These are phyloP conservation scores for Tricholoma matsutake DNA, from an alignment of 768 basidiomycete genomes.

Conservation along the genomic window DNA sequence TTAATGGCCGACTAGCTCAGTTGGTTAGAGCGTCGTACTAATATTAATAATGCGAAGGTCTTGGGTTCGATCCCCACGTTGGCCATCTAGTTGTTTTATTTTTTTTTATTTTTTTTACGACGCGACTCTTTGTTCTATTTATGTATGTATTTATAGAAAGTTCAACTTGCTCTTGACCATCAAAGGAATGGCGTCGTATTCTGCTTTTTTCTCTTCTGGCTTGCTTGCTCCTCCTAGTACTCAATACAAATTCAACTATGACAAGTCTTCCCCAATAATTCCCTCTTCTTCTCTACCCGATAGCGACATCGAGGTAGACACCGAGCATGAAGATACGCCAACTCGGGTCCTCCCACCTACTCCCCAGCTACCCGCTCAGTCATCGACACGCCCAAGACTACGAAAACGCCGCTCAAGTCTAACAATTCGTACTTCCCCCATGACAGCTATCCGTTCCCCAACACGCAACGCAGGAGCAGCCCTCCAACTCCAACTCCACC, in stretches of 20 bases:
- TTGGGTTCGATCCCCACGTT: conserved; percentile 67
- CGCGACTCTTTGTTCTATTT: too few species aligned
- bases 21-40: conserved; percentile 86
- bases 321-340: conserved; percentile 20
- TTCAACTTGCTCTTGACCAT: background rate
- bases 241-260: conserved; percentile 7
- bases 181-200: conserved; percentile 44
- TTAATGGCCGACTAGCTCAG: conserved; percentile 82
- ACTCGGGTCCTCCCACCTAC: conserved; percentile 13
- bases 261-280: conserved; percentile 16
- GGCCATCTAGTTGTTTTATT: too few species aligned
- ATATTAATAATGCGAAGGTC: conserved; percentile 77
- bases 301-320: conserved; percentile 33
- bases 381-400: conserved; percentile 33
- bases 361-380: too few species aligned
- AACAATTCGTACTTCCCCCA: conserved; percentile 50
- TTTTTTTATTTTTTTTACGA: too few species aligned
- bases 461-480: conserved; percentile 48
- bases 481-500: conserved; percentile 46
- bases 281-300: conserved; percentile 27
- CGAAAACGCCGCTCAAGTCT: conserved; percentile 65
- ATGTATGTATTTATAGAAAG: background rate
- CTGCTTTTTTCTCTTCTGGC: conserved; percentile 69
- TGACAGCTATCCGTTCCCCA: conserved; percentile 58
- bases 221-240: conserved; percentile 50